Conservation (phyloP, 140 eudicot genomes). For the Ambrosia hybrid region DNA sequence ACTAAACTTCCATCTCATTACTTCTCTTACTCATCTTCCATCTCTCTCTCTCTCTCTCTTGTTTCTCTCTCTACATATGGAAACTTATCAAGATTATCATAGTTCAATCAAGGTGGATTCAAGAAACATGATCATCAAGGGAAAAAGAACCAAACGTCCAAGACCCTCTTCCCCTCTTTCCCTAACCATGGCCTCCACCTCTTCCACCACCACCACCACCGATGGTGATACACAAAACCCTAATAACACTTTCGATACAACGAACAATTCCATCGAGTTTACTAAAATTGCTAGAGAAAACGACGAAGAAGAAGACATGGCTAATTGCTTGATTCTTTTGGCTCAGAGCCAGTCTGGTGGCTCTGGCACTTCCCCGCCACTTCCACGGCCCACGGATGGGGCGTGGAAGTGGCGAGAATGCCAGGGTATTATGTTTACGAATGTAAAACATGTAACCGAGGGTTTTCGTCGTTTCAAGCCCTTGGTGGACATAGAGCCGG, state of each 20-base stretch:
- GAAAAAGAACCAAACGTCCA: conserved; percentile 70
- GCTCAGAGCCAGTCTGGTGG: conserved; percentile 35
- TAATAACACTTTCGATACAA: conserved; percentile 16
- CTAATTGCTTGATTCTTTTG: conserved; percentile 75
- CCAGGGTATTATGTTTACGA: conserved; percentile 38
- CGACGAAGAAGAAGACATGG: conserved; percentile 85
- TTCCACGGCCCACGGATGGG: conserved; percentile 1
- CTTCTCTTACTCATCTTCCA: conserved; percentile 14
- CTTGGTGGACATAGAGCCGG: conserved; percentile 96
- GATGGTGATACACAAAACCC: conserved; percentile 20
- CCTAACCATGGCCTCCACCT: conserved; percentile 53
- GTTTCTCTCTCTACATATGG: conserved; percentile 32
- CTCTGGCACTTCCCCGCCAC: conserved; percentile 6
- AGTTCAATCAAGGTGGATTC: conserved; percentile 31
- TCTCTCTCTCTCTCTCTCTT: conserved; percentile 32
- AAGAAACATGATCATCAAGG: conserved; percentile 43
- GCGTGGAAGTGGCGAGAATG: background rate
- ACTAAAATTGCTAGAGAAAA: conserved; percentile 31
- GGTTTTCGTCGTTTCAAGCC: conserved; percentile 85
- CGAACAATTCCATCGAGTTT: conserved; percentile 36
- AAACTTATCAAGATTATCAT: conserved; percentile 34
- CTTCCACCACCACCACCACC: conserved; percentile 36
- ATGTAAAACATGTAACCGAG: conserved; percentile 76
- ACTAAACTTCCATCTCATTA: conserved; percentile 24
- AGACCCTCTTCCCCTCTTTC: conserved; percentile 57